Evolutionary conservation across 2,329 filamentous ascomycete species (phyloP), one percentile per base, ranked within the genome.

Genomic region (Tothia fuscella): DNA sequence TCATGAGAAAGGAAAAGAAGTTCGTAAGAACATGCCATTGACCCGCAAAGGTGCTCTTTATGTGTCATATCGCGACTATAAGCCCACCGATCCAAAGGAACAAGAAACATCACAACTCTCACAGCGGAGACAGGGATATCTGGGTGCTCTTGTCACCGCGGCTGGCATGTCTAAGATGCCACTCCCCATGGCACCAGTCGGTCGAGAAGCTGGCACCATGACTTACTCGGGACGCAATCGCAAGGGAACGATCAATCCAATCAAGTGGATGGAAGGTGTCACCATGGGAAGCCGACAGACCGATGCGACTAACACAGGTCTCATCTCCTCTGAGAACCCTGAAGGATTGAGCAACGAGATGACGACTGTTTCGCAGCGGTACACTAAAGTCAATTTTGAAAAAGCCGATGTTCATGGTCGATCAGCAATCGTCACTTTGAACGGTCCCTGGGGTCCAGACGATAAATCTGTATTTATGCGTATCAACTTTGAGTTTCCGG

Each of bases 1-100:
- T 3, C 82, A 84, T 55, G 67, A 76, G 34, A 85, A 80, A 55
- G 85, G 83, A 4, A 71, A 68, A 39, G 70, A 71, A 3, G 74
- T 80, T 16, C 71, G 71, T 5, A 76, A 76, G 29, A 78, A 73
- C 22, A 63, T 88, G 7, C 79, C 74, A 40, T 65, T 88, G 31
- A 94, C 87, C 10, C 76, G 88, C n/a, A 80, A 80, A 56, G 87
- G 87, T 9, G 86, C 88, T 5, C 65, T 72, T 2, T 95, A 95
- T 65, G 84, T 82, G 57, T 89, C 84, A 0, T 95, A 89, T 53
- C 78, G 84, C 34, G 78, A 86, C 41, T 53, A 54, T 3, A 45
- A 38, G 20, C 6, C 19, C 10, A 17, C 38, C 6, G 19, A 16
- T 6, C 26, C 35, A 16, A 39, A 33, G 17, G 35, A 40, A 6